Evolutionary conservation across 1,139 yeast species (phyloP).

Genomic region (Candida albicans): DNA sequence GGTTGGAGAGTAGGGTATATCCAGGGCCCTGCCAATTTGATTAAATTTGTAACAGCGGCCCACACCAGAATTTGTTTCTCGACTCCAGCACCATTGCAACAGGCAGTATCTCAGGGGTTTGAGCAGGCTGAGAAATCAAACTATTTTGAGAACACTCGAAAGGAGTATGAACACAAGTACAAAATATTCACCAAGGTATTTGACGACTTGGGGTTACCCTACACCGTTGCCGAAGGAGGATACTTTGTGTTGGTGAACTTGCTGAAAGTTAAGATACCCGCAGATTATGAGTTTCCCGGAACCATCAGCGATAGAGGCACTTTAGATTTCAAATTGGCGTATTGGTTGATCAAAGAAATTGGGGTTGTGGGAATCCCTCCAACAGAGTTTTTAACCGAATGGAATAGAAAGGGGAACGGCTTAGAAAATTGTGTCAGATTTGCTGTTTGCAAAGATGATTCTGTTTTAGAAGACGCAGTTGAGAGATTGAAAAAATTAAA

Average conservation of each 20-base stretch:
- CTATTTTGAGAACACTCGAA: constrained; percentile 70
- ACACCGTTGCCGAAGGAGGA: constrained; percentile 89
- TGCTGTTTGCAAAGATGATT: constrained; percentile 94
- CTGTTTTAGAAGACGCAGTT: constrained; percentile 76
- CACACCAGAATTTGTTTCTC: constrained; percentile 91
- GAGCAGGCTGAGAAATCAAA: constrained; percentile 56
- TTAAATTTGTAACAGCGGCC: constrained; percentile 82
- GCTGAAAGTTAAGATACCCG: constrained; percentile 75
- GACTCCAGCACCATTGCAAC: constrained; percentile 91
- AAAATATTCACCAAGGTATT: constrained; percentile 70
- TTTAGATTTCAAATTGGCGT: constrained; percentile 82
- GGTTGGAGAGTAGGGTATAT: constrained; percentile 99
- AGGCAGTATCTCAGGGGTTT: constrained; percentile 82
- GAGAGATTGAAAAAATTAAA: constrained; percentile 68
- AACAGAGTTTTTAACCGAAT: constrained; percentile 74
- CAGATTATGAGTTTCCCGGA: constrained; percentile 67
- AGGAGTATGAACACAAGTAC: constrained; percentile 68
- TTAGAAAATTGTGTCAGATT: constrained; percentile 87
- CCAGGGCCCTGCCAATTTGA: constrained; percentile 79
- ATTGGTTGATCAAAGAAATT: constrained; percentile 87
- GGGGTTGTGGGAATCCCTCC: constrained; percentile 98
- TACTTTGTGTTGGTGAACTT: constrained; percentile 89
- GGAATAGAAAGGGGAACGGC: constrained; percentile 62
- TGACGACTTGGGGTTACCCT: constrained; percentile 84
- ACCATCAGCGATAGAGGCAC: constrained; percentile 65